Conservation (phyloP, 2,329 filamentous ascomycete species). For the Sclerotinia glacialis region DNA sequence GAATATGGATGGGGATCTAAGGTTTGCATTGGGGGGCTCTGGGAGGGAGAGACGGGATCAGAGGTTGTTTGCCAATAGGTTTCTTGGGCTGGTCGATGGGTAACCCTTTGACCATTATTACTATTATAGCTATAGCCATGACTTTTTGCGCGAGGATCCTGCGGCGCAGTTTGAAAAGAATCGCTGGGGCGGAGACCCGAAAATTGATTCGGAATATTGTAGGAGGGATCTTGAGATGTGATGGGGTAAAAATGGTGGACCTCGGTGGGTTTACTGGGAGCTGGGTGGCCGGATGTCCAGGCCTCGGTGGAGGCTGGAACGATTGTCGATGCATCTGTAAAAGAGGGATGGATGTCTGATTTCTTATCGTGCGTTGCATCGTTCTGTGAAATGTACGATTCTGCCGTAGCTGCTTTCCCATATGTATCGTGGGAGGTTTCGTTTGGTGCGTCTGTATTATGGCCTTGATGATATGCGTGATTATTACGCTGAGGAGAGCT, state of each 20-base stretch:
- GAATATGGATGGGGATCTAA: not conserved
- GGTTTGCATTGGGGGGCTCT: not conserved
- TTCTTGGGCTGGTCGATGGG: conserved; percentile 24
- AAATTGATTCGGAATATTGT: not conserved
- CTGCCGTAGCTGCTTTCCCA: not conserved
- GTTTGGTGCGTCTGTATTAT: not conserved
- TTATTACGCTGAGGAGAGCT: not conserved
- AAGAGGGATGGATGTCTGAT: not conserved
- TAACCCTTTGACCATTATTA: not conserved
- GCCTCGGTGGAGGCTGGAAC: conserved; percentile 3
- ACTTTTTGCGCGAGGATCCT: not conserved
- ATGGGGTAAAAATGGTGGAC: not conserved
- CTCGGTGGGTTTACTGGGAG: not conserved
- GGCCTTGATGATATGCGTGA: not conserved
- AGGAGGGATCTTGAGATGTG: conserved; percentile 1
- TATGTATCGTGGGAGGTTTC: not conserved
- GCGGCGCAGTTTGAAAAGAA: not conserved
- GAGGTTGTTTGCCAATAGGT: conserved; percentile 25
- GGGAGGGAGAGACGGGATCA: conserved; percentile 18
- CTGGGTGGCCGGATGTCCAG: not conserved
- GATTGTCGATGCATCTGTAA: not conserved
- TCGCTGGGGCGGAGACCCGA: too few relatives aligned
- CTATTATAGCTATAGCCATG: not conserved
- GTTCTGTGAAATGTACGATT: not conserved
- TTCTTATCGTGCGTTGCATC: not conserved